These are phyloP conservation scores for Mycena leptocephala DNA, from an alignment of 768 basidiomycete species.

Conservation along the genomic window DNA sequence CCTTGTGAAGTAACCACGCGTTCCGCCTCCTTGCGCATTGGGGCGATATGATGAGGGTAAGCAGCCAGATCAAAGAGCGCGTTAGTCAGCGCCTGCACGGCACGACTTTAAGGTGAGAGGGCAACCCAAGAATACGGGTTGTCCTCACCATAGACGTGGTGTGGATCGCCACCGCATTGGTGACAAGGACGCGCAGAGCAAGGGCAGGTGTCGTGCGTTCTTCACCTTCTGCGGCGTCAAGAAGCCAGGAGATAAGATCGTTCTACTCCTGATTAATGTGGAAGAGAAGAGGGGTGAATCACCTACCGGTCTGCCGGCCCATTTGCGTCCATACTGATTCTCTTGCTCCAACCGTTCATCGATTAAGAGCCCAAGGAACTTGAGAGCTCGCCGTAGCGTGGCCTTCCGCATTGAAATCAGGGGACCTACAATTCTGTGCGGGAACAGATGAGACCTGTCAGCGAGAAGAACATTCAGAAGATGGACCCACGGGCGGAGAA, in stretches of 20 bases:
- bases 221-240: slow-evolving; percentile 47
- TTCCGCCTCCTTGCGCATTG: slow-evolving; percentile 46
- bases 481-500: slow-evolving; percentile 26
- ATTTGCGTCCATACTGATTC: slow-evolving; percentile 45
- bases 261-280: slow-evolving; percentile 43
- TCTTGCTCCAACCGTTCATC: slow-evolving; percentile 47
- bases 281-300: neutral
- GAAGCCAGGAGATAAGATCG: slow-evolving; percentile 57
- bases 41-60: slow-evolving; percentile 38
- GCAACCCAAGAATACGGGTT: neutral
- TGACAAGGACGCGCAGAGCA: slow-evolving; percentile 48
- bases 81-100: slow-evolving; percentile 31
- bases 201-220: slow-evolving; percentile 45
- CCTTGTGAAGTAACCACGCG: slow-evolving; percentile 42
- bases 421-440: neutral
- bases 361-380: slow-evolving; percentile 48
- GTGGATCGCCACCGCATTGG: slow-evolving; percentile 55
- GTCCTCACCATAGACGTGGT: neutral
- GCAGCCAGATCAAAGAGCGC: slow-evolving; percentile 37
- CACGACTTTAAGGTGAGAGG: neutral
- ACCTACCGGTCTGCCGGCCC: slow-evolving; percentile 47
- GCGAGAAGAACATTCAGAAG: no score
- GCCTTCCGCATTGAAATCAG: neutral
- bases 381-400: slow-evolving; percentile 21
- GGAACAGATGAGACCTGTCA: no score